Evolutionary conservation across 441 rosid species (phyloP), one percentile per base, ranked within the genome.

Genomic region (Erodium texanum): DNA sequence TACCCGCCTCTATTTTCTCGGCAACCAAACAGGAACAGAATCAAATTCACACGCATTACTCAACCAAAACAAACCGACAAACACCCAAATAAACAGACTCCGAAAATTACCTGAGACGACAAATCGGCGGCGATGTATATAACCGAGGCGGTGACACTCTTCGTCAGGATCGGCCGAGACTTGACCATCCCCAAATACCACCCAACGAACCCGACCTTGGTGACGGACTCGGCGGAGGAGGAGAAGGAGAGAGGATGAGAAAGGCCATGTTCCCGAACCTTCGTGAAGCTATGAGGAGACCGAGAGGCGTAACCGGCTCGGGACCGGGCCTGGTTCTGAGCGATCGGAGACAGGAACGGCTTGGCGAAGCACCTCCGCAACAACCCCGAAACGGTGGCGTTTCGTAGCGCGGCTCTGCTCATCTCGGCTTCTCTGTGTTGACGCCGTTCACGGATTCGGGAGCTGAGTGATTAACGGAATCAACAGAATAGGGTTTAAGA

Each of bases 131-230:
- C 96, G 5, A 77, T 72, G 75, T 91, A 93, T 70, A 88, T 85
- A 64, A 85, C 76, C 4, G 89, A 77, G 24, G 82, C 77, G 0
- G 96, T 88, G 64, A 79, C 63, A 41, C 96, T 85, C 78, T 93
- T 93, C 4, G 96, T 89, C 27, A 89, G 62, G 77, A 93, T 68
- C 14, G 99, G 96, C 19, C 93, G 71, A 3, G 97, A 82, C 79
- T 89, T 88, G 0, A 93, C 80, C 96, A 85, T 84, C 7, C 82
- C 89, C 80, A 93, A 78, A 73, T 93, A 89, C 98, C 97, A 90
- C 0, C 86, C 83, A 3, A 93, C 77, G 66, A 93, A 79, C 36
- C 87, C 85, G 15, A 78, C 38, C 69, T 72, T 82, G 22, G 71
- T 43, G 62, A 79, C 68, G 14, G 81, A 58, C 38, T 71, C 62